Conservation (phyloP, 108 stramenopile genomes). For the Fistulifera solaris region DNA sequence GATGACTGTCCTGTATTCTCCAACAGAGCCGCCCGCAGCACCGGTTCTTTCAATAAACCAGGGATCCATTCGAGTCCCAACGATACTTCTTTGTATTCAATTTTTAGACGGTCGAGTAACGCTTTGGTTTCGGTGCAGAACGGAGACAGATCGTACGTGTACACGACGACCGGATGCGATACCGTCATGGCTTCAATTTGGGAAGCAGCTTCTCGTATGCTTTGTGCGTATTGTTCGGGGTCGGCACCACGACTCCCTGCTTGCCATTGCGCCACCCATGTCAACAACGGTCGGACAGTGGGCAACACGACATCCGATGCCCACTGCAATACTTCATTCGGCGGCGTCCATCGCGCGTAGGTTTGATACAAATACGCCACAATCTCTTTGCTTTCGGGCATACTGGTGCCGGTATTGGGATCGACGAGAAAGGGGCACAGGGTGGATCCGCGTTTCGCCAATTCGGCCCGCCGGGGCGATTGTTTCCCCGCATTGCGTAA, state of each 20-base stretch:
- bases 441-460: constrained; percentile 63
- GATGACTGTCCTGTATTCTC: constrained; percentile 70
- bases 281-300: constrained; percentile 33
- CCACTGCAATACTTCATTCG: constrained; percentile 41
- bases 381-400: constrained; percentile 79
- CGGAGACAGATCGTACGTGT: constrained; percentile 63
- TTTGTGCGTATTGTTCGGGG: constrained; percentile 20
- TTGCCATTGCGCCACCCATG: constrained; percentile 39
- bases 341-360: constrained; percentile 67
- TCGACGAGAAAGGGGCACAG: constrained; percentile 85
- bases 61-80: constrained; percentile 69
- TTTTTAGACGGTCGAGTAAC: constrained; percentile 37
- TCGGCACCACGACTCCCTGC: constrained; percentile 37
- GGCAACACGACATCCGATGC: constrained; percentile 37
- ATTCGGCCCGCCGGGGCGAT: constrained; percentile 61
- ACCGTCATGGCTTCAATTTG: constrained; percentile 33
- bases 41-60: constrained; percentile 35
- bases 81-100: constrained; percentile 35
- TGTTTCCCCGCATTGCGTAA: constrained; percentile 63
- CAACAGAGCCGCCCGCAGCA: constrained; percentile 38
- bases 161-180: constrained; percentile 35
- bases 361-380: constrained; percentile 66
- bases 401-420: constrained; percentile 68
- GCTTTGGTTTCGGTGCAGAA: constrained; percentile 45
- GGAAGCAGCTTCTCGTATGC: constrained; percentile 23